Percentiles rank a stretch among this genome's conserved stretches.
phyloP scores from a whole-genome alignment of 2,329 filamentous ascomycete species.

The Neopestalotiopsis sp. region DNA sequence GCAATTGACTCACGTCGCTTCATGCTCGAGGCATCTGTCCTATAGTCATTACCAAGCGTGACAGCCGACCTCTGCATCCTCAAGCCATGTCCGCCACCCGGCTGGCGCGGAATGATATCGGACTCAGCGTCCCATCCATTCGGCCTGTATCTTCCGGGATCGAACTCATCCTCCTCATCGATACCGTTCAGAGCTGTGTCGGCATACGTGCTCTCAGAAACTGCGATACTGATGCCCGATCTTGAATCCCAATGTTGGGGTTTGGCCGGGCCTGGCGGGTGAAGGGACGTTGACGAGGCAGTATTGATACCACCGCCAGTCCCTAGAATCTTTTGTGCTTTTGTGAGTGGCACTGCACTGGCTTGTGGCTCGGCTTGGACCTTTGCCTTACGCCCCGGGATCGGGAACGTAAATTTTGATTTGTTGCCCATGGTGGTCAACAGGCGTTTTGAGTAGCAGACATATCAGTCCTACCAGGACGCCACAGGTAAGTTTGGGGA shows the following conservation, averaged over 20 bases:
- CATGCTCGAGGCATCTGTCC: conserved; percentile 49
- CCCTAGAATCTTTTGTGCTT: conserved; percentile 57
- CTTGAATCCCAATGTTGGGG: conserved; percentile 45
- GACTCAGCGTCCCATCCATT: conserved; percentile 54
- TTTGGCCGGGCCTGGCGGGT: conserved; percentile 14
- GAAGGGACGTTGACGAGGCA: conserved; percentile 35
- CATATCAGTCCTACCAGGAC: neutral
- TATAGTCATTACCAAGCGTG: conserved; percentile 30
- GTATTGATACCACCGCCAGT: conserved; percentile 47
- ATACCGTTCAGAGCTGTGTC: conserved; percentile 31
- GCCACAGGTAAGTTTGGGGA: neutral
- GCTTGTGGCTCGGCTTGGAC: conserved; percentile 34
- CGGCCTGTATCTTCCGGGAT: conserved; percentile 31
- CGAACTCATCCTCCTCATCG: conserved; percentile 30
- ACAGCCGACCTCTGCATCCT: conserved; percentile 31
- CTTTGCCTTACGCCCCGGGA: conserved; percentile 53
- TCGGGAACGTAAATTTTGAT: conserved; percentile 53
- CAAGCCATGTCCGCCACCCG: conserved; percentile 30
- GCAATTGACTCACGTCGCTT: conserved; percentile 53
- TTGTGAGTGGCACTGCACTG: conserved; percentile 48
- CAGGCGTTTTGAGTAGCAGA: neutral
- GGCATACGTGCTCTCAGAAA: conserved; percentile 46
- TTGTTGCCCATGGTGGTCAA: conserved; percentile 41
- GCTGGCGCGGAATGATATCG: conserved; percentile 45
- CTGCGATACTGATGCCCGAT: conserved; percentile 51